Conservation (phyloP, 1,139 yeast genomes). For the Scheffersomyces segobiensis region DNA sequence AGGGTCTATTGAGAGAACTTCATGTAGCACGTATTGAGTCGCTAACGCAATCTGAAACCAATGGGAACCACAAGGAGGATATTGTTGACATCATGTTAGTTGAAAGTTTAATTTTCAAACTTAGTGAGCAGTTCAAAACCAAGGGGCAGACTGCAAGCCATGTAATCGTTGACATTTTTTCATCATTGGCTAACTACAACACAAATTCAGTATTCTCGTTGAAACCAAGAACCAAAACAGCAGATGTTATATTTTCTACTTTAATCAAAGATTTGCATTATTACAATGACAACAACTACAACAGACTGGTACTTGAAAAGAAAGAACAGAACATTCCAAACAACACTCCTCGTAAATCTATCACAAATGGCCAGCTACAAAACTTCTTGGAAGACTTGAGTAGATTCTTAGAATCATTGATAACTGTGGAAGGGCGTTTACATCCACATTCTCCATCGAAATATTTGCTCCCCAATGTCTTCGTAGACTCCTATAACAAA, state of each 20-base stretch:
- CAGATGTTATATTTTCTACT: slow-evolving; percentile 30
- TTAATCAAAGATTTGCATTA: slow-evolving; percentile 37
- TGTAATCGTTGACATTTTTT: slow-evolving; percentile 24
- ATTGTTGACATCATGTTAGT: slow-evolving; percentile 26
- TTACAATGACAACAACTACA: slow-evolving; percentile 33
- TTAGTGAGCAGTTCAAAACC: slow-evolving; percentile 24
- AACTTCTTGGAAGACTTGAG: slow-evolving; percentile 13
- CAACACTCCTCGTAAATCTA: slow-evolving; percentile 25
- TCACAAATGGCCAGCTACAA: slow-evolving; percentile 25
- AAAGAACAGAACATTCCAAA: slow-evolving; percentile 14
- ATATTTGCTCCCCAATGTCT: slow-evolving; percentile 19
- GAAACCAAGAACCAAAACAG: slow-evolving; percentile 25
- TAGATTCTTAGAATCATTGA: slow-evolving; percentile 22
- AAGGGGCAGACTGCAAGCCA: slow-evolving; percentile 21
- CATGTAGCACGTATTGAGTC: slow-evolving; percentile 10
- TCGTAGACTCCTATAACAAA: slow-evolving; percentile 26
- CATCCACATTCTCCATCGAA: slow-evolving; percentile 8
- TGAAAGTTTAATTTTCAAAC: slow-evolving; percentile 37
- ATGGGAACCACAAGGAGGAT: slow-evolving; percentile 7
- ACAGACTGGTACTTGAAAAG: slow-evolving; percentile 15
- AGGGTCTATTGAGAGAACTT: slow-evolving; percentile 9
- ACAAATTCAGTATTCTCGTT: slow-evolving; percentile 17
- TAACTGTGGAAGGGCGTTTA: slow-evolving; percentile 16
- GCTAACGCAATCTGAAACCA: background rate
- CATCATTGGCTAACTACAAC: slow-evolving; percentile 20